These are phyloP conservation scores for Chlorella sp. DNA, from an alignment of 139 green algal genomes.

Conservation along the genomic window DNA sequence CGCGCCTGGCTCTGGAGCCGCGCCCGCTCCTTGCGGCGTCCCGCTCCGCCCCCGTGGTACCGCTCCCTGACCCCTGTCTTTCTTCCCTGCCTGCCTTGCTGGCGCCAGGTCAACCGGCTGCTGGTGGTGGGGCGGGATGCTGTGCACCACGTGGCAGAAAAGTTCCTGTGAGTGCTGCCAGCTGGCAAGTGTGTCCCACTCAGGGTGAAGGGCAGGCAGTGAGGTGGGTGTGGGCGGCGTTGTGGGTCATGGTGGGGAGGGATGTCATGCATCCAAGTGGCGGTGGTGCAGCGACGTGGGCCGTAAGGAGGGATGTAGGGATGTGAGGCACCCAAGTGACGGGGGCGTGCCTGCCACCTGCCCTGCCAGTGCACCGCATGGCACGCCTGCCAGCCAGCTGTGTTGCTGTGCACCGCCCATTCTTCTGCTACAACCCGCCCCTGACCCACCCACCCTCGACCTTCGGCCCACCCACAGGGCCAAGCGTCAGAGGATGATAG, in stretches of 20 bases:
- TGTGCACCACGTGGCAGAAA: constrained; percentile 40
- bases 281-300: too few species aligned
- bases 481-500: constrained; percentile 10
- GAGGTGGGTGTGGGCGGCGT: neutral
- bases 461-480: neutral
- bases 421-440: neutral
- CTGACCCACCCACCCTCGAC: neutral
- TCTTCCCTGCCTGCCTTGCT: neutral
- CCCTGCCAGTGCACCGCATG: too few species aligned
- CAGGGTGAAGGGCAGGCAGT: neutral
- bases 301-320: neutral
- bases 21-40: too few species aligned
- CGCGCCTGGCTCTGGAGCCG: too few species aligned
- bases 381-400: too few species aligned
- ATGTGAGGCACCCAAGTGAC: too few species aligned
- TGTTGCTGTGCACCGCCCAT: neutral
- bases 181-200: neutral
- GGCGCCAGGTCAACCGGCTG: constrained; percentile 53
- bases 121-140: constrained; percentile 61
- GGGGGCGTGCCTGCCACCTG: too few species aligned
- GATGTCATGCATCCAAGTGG: neutral
- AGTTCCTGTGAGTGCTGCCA: constrained; percentile 7
- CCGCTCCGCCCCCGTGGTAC: neutral
- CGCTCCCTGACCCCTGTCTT: neutral
- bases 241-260: neutral